A percentile compares a stretch with the other conserved stretches of the same genome.
phyloP scores from a whole-genome alignment of 129 eudicot species.

The Chrysanthemum makinoi region DNA sequence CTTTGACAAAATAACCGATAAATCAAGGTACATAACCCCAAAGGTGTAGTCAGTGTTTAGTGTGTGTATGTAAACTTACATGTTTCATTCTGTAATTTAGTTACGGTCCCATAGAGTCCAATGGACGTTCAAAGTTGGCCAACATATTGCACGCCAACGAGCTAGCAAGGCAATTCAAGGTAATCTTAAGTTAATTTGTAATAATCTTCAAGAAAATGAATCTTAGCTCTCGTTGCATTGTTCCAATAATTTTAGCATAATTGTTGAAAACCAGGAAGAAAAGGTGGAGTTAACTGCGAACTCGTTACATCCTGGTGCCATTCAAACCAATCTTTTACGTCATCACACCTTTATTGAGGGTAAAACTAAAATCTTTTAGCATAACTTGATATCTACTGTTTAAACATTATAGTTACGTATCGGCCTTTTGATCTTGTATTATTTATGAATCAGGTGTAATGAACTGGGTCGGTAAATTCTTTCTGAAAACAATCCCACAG shows the following conservation, averaged over 20 bases:
- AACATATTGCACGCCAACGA: constrained; percentile 77
- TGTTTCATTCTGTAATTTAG: constrained; percentile 33
- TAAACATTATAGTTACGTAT: neutral
- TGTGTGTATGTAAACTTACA: constrained; percentile 5
- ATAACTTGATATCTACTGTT: neutral
- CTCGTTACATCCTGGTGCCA: constrained; percentile 67
- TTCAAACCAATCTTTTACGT: constrained; percentile 46
- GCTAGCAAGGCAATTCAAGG: constrained; percentile 72
- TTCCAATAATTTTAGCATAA: too few species aligned
- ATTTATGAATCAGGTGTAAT: constrained; percentile 45
- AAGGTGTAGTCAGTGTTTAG: neutral
- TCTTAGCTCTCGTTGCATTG: too few species aligned
- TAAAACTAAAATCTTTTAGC: neutral
- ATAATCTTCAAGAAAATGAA: neutral
- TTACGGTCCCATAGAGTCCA: constrained; percentile 47
- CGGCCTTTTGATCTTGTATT: constrained; percentile 14
- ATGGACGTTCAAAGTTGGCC: constrained; percentile 82
- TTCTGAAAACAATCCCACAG: constrained; percentile 71
- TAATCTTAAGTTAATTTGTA: neutral
- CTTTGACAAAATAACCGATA: constrained; percentile 75
- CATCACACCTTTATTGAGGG: constrained; percentile 35
- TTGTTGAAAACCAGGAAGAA: constrained; percentile 41
- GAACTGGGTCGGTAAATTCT: constrained; percentile 42
- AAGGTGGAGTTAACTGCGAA: constrained; percentile 56
- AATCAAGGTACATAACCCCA: constrained; percentile 44